phyloP scores from a whole-genome alignment of 2,329 filamentous ascomycete genomes.

The Colletotrichum sp. region DNA sequence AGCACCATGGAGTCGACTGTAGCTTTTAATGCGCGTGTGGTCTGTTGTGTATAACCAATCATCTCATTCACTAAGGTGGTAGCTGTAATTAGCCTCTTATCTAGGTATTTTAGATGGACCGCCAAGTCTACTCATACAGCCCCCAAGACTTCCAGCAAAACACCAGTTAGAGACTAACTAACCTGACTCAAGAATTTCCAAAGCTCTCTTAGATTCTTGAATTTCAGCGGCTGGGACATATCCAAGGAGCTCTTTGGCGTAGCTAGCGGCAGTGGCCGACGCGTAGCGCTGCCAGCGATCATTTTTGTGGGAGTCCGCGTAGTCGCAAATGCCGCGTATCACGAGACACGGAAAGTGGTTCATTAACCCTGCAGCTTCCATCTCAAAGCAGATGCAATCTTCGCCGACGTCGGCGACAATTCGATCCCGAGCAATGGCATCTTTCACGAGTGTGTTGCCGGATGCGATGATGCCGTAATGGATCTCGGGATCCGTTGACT shows the following conservation, averaged over 20 bases:
- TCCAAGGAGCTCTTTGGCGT: conserved; percentile 2
- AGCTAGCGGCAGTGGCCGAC: conserved; percentile 34
- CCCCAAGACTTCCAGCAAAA: too few species aligned
- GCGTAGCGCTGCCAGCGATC: conserved; percentile 42
- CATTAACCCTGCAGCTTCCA: conserved; percentile 33
- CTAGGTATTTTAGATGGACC: too few species aligned
- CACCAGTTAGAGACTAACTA: too few species aligned
- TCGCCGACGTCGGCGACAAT: conserved; percentile 25
- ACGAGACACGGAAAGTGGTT: conserved; percentile 35
- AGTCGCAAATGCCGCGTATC: conserved; percentile 44
- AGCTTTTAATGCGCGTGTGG: too few species aligned
- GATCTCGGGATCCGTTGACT: not conserved
- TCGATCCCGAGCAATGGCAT: conserved; percentile 31
- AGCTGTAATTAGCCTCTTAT: too few species aligned
- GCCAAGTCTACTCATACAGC: too few species aligned
- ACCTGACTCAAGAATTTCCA: not conserved
- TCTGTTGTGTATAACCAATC: too few species aligned
- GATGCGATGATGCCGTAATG: conserved; percentile 34
- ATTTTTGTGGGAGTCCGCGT: conserved; percentile 43
- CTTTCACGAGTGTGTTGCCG: conserved; percentile 39
- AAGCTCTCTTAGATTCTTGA: rapidly evolving
- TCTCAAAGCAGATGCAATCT: conserved; percentile 29
- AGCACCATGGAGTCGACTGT: too few species aligned
- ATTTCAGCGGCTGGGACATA: not conserved
- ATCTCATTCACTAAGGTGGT: too few species aligned